Percentiles rank a stretch among this genome's conserved stretches.
These are phyloP conservation scores for Leptodontidium sp. DNA, from an alignment of 2,329 filamentous ascomycete species.

Conservation along the genomic window DNA sequence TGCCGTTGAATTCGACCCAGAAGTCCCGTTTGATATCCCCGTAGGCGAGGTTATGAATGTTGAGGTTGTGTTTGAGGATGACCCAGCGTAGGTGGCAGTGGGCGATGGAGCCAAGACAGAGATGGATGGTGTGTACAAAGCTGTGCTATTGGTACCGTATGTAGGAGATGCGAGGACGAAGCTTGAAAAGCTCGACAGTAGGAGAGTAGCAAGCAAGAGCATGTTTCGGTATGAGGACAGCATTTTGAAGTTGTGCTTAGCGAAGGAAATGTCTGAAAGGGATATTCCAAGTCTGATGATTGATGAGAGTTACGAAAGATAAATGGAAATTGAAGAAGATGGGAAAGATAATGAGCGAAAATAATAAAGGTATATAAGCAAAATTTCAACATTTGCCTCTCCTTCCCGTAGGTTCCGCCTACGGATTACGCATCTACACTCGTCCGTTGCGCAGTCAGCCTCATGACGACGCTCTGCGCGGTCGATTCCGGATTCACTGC, in stretches of 20 bases:
- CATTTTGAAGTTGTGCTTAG: conserved; percentile 44
- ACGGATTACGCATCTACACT: not conserved
- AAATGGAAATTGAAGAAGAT: not conserved
- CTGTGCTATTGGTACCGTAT: not conserved
- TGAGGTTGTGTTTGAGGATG: not conserved
- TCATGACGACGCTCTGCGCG: conserved; percentile 15
- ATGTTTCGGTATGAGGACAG: conserved; percentile 7
- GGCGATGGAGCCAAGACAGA: not conserved
- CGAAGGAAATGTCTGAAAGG: not conserved
- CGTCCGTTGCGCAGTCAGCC: conserved; percentile 7
- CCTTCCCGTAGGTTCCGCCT: conserved; percentile 9
- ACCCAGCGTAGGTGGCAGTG: not conserved
- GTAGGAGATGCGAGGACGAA: not conserved
- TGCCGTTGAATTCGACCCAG: not conserved
- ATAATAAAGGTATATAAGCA: not conserved
- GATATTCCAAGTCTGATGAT: not conserved
- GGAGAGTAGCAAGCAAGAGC: conserved; percentile 6
- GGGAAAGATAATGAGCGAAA: not conserved
- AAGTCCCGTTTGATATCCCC: conserved; percentile 5
- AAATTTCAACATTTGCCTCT: not conserved
- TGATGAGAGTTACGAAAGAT: not conserved
- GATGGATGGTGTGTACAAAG: not conserved
- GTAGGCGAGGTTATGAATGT: conserved; percentile 3
- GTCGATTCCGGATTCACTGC: not conserved
- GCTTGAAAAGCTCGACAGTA: not conserved